Percentiles rank a stretch among this genome's conserved stretches.
These are phyloP conservation scores for Mucor mucedo DNA, from an alignment of 371 early-diverging fungal genomes.

Conservation along the genomic window DNA sequence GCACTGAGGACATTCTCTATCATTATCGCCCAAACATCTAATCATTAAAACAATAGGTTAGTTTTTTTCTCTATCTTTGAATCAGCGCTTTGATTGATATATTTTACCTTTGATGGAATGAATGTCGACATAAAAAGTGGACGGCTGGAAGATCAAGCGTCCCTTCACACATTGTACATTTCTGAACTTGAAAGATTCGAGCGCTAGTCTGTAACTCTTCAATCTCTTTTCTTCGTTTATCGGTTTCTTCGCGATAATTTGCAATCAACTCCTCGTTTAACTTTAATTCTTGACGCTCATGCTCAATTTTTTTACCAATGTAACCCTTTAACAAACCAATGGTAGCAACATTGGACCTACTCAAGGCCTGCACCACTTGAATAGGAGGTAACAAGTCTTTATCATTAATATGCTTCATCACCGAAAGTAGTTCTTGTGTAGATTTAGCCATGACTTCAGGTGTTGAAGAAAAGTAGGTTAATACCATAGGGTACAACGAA, in stretches of 20 bases:
- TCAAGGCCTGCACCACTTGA: slow-evolving; percentile 85
- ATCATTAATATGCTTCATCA: slow-evolving; percentile 84
- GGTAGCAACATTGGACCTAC: slow-evolving; percentile 82
- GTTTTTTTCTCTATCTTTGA: too few species aligned
- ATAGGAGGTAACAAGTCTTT: slow-evolving; percentile 85
- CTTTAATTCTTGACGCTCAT: slow-evolving; percentile 67
- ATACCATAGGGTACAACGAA: slow-evolving; percentile 79
- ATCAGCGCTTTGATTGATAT: too few species aligned
- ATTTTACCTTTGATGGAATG: slow-evolving; percentile 85
- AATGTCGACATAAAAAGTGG: slow-evolving; percentile 92
- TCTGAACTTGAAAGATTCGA: slow-evolving; percentile 86
- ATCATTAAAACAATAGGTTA: not conserved
- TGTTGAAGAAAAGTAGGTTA: slow-evolving; percentile 82
- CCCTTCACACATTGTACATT: slow-evolving; percentile 83
- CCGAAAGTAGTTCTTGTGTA: slow-evolving; percentile 65
- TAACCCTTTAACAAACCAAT: slow-evolving; percentile 86
- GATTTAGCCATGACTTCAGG: slow-evolving; percentile 61
- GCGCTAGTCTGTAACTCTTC: slow-evolving; percentile 78
- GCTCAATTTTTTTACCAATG: slow-evolving; percentile 76
- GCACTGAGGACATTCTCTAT: slow-evolving; percentile 88
- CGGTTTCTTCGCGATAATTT: slow-evolving; percentile 82
- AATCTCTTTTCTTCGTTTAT: slow-evolving; percentile 76
- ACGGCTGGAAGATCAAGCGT: slow-evolving; percentile 88
- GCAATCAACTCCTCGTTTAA: slow-evolving; percentile 73
- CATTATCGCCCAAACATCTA: slow-evolving; percentile 75